phyloP scores from a whole-genome alignment of 2,329 filamentous ascomycete species.

The Mollisia scopiformis region DNA sequence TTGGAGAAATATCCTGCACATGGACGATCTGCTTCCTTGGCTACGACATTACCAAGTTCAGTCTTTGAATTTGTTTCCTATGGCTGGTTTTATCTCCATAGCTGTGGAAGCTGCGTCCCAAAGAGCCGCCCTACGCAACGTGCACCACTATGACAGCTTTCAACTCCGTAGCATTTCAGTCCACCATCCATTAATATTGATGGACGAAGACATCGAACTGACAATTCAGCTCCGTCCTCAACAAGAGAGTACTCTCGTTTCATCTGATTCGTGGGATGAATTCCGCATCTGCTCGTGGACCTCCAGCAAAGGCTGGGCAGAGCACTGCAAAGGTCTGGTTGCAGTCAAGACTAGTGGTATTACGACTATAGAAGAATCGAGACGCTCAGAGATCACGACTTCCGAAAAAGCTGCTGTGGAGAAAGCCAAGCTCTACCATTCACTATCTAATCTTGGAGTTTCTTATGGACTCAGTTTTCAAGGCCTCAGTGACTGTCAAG shows the following conservation, averaged over 20 bases:
- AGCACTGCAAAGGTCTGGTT: constrained; percentile 59
- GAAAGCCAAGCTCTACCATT: constrained; percentile 46
- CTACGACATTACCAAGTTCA: constrained; percentile 45
- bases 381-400: constrained; percentile 36
- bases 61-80: constrained; percentile 36
- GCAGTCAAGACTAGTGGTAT: constrained; percentile 40
- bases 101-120: constrained; percentile 39
- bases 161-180: constrained; percentile 52
- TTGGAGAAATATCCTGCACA: constrained; percentile 39
- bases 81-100: constrained; percentile 39
- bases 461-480: constrained; percentile 56
- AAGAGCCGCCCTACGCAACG: constrained; percentile 29
- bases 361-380: constrained; percentile 45
- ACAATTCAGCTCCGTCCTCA: constrained; percentile 50
- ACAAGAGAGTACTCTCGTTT: constrained; percentile 44
- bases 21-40: constrained; percentile 43
- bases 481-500: constrained; percentile 49
- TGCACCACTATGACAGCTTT: constrained; percentile 45
- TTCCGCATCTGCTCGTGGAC: constrained; percentile 60
- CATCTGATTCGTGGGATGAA: constrained; percentile 53
- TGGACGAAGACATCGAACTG: constrained; percentile 52
- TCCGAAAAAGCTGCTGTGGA: constrained; percentile 36
- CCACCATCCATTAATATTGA: constrained; percentile 49
- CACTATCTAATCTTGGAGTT: constrained; percentile 50
- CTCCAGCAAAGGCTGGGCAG: constrained; percentile 55